Base-by-base conservation (phyloP, 176 grass and related monocot species). In the Cymbopogon citratus region DNA sequence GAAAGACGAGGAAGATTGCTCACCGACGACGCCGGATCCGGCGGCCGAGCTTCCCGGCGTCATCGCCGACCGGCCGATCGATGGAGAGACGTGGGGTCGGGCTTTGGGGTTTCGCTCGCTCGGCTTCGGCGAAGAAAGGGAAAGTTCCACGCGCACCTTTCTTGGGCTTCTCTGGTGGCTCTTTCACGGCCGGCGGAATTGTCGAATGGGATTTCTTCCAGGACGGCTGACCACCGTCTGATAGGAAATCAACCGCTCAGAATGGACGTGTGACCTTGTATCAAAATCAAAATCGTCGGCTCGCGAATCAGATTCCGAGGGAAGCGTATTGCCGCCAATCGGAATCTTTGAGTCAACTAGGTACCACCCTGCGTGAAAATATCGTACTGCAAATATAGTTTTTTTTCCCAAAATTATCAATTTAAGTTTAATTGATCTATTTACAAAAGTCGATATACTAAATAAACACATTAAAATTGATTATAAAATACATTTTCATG, bases 21-120 rank as follows among this genome's bases (percentile, higher is more conserved):
- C 82, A 94, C 91, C 91, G 70, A 94, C 88, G 79, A 94, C 91
- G 23, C 88, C 84, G 61, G 88, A 94, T 88, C 91, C 91, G 79
- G 87, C 80, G 70, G 66, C 81, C 54, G 88, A 94, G 82, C 91
- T 94, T 44, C 91, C 91, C 59, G 83, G 85, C 71, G 88, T 91
- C 91, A 94, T 94, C 27, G 59, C n/a, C 46, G 49, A 75, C 71
- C n/a, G 65, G 46, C 27, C 74, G 40, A 63, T 67, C 36, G 65
- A 45, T 11, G 15, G 57, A 63, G 31, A 16, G 64, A 36, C 33
- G 49, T 59, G 73, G 38, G 31, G 76, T 10, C 60, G 9, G 34
- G 38, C 23, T 33, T 52, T 29, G 69, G 71, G 60, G 61, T 45
- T 78, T 63, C 23, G 6, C 3, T 45, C 45, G 71, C 21, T 61